Evolutionary conservation across 345 rosid species (phyloP).

Genomic region (Lumnitzera racemosa): DNA sequence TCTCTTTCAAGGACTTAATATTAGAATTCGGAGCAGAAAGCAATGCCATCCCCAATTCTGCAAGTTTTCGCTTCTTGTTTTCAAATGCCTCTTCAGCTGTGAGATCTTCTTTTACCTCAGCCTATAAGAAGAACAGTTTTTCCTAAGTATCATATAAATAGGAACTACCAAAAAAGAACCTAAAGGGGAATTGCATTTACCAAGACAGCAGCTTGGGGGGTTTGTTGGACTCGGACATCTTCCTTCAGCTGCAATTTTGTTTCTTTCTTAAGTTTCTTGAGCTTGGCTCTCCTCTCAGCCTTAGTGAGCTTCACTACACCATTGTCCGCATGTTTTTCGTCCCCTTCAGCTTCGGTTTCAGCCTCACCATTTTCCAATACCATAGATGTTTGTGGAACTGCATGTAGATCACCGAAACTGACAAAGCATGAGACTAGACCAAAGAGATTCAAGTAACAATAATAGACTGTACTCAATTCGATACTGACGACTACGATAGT

Average conservation of each 20-base stretch:
- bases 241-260: constrained; percentile 62
- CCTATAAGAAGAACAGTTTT: constrained; percentile 34
- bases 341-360: constrained; percentile 15
- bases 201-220: constrained; percentile 74
- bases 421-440: not conserved
- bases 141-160: not conserved
- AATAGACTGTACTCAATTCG: not conserved
- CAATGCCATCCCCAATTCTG: constrained; percentile 70
- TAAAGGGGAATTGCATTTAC: constrained; percentile 19
- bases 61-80: constrained; percentile 58
- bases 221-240: constrained; percentile 7
- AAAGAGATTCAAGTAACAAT: not conserved
- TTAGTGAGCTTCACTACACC: constrained; percentile 42
- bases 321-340: constrained; percentile 24
- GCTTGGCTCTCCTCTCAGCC: constrained; percentile 73
- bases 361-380: constrained; percentile 13
- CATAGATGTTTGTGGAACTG: constrained; percentile 27
- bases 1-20: constrained; percentile 66
- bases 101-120: constrained; percentile 84
- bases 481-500: constrained; percentile 44
- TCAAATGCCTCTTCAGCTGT: constrained; percentile 70
- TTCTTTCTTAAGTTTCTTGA: constrained; percentile 69
- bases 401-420: constrained; percentile 13
- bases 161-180: not conserved
- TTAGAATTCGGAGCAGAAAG: constrained; percentile 75